Conservation (phyloP, 306 rosid genomes). For the Hylodesmum podocarpum region DNA sequence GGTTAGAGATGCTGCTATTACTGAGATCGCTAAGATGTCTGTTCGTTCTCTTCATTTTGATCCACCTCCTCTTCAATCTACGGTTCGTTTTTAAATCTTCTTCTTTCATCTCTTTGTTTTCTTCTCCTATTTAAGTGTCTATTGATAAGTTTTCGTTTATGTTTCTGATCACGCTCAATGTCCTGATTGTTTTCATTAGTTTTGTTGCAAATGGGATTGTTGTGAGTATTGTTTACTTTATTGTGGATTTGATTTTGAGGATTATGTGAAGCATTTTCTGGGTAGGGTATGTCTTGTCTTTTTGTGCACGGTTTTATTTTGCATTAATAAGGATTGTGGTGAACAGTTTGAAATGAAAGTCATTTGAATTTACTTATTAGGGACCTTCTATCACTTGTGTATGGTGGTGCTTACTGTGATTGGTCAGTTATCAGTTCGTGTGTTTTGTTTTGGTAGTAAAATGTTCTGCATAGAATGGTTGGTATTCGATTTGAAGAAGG, state of each 20-base stretch:
- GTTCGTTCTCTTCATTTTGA: constrained; percentile 77
- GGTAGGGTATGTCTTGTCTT: background rate
- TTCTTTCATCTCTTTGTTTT: background rate
- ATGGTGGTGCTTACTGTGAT: background rate
- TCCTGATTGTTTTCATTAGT: background rate
- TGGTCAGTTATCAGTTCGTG: background rate
- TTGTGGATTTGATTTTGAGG: background rate
- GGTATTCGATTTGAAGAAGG: constrained; percentile 1
- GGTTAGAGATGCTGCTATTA: constrained; percentile 73
- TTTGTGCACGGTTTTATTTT: background rate
- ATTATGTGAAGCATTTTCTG: background rate
- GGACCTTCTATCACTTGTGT: background rate
- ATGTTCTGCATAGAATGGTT: background rate
- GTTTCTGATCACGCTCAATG: background rate
- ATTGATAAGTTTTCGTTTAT: background rate
- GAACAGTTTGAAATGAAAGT: background rate
- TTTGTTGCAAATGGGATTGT: constrained; percentile 9
- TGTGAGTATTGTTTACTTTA: background rate
- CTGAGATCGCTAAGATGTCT: constrained; percentile 95
- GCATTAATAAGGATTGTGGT: background rate
- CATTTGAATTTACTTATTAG: background rate
- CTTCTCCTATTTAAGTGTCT: background rate
- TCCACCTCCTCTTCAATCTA: constrained; percentile 70
- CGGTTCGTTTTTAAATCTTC: constrained; percentile 51
- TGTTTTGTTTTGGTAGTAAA: background rate